A percentile compares a stretch with the other conserved stretches of the same genome.
These are phyloP conservation scores for Stachybotrys chlorohalonatus DNA, from an alignment of 2,329 filamentous ascomycete genomes.

Conservation along the genomic window DNA sequence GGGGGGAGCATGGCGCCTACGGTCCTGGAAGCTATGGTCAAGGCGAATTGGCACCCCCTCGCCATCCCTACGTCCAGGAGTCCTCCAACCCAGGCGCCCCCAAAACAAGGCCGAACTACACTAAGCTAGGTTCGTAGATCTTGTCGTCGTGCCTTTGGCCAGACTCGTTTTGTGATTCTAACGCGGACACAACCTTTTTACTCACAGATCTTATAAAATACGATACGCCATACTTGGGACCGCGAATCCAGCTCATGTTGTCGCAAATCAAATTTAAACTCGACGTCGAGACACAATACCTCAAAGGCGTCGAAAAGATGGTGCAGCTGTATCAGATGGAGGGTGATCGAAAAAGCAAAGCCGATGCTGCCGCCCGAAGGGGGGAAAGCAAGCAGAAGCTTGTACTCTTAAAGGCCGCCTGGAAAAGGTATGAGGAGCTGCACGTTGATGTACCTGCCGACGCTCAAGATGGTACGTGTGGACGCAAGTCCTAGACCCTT, in stretches of 20 bases:
- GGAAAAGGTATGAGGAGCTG: constrained; percentile 94
- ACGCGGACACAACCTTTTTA: constrained; percentile 1
- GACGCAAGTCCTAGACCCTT: not conserved
- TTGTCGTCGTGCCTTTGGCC: not conserved
- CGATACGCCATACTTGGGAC: constrained; percentile 89
- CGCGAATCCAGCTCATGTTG: constrained; percentile 97
- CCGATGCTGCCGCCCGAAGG: constrained; percentile 79
- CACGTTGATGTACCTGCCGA: constrained; percentile 83
- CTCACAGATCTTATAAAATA: constrained; percentile 89
- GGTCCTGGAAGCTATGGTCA: constrained; percentile 38
- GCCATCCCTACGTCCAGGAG: constrained; percentile 64
- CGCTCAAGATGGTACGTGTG: constrained; percentile 63
- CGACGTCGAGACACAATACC: constrained; percentile 97
- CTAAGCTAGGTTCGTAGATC: constrained; percentile 70
- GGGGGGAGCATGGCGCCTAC: constrained; percentile 52
- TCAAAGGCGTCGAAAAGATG: constrained; percentile 99
- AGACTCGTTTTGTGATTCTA: not conserved
- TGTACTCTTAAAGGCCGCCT: constrained; percentile 83
- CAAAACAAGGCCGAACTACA: constrained; percentile 80
- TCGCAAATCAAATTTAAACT: constrained; percentile 98
- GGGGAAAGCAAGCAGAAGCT: constrained; percentile 99
- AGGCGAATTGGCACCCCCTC: constrained; percentile 69
- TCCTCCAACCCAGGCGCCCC: constrained; percentile 59
- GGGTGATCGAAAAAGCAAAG: constrained; percentile 89
- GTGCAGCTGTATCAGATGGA: constrained; percentile 95